Evolutionary conservation across 371 early-diverging fungal species (phyloP), one percentile per base, ranked within the genome.

Genomic region (Funneliformis caledonium): DNA sequence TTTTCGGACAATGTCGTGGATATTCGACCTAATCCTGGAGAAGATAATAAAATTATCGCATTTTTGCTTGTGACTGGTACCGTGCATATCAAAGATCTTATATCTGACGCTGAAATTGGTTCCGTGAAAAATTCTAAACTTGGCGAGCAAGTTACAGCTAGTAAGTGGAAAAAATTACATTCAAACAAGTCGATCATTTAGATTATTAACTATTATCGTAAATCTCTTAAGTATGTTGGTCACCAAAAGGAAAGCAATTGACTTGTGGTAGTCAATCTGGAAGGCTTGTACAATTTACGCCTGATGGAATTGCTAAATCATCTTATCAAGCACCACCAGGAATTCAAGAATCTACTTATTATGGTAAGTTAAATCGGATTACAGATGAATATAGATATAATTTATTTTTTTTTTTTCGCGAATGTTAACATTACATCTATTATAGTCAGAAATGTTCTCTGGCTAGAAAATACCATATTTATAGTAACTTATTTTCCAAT

Each of bases 221-320:
- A 31, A 14, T 48, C 37, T 1, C n/a, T 48, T n/a, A 42, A 52
- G 81, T 88, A 8, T 89, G 88, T 64, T 90, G 90, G 90, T 89
- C 89, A 16, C 89, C 85, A 31, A 90, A 88, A 77, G 90, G 90
- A 81, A 89, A 88, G 56, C 90, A 90, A 68, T 80, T 90, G 64
- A 85, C 86, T 2, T 86, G 86, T 60, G 90, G 90, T 52, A 83
- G 78, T n/a, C 52, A 65, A 19, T 79, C 84, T 62, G 90, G 89
- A 14, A 62, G 75, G 14, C 72, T 90, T 10, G 69, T 76, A 1
- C 85, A 86, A 43, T 89, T 83, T 81, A 86, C 85, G 67, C 74
- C 78, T 0, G 78, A 82, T 12, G 90, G 87, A 43, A 45, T 37
- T 26, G 12, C 4, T 6, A 69, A 72, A 45, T 19, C 11, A 7